A percentile compares a stretch with the other conserved stretches of the same genome.
Conservation (phyloP, 2,329 filamentous ascomycete genomes). For the Ophiostoma quercus region DNA sequence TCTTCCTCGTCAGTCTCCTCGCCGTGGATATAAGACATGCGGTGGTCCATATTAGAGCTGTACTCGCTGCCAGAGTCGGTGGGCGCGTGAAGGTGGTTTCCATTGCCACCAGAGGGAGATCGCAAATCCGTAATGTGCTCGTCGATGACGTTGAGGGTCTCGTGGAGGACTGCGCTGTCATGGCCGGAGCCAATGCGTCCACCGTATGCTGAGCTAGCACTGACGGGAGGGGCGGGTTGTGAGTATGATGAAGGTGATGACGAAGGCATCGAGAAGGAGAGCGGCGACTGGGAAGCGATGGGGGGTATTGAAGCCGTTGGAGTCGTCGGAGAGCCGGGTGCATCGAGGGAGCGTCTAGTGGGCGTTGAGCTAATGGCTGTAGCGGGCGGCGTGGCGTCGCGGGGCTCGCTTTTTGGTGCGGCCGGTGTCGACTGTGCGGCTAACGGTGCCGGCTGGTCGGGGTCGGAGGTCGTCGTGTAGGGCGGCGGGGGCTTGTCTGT, state of each 20-base stretch:
- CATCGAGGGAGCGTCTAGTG: slow-evolving; percentile 22
- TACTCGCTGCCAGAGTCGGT: slow-evolving; percentile 88
- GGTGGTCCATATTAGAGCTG: slow-evolving; percentile 69
- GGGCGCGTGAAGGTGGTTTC: slow-evolving; percentile 46
- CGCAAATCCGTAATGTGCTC: slow-evolving; percentile 90
- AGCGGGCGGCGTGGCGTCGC: background rate
- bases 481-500: slow-evolving; percentile 12
- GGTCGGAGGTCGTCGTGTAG: background rate
- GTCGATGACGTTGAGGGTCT: slow-evolving; percentile 92
- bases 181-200: slow-evolving; percentile 39
- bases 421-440: slow-evolving; percentile 25
- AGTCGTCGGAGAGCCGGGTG: slow-evolving; percentile 30
- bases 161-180: slow-evolving; percentile 78
- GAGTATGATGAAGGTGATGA: slow-evolving; percentile 25
- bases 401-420: background rate
- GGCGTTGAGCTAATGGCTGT: background rate
- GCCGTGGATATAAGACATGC: slow-evolving; percentile 86
- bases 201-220: slow-evolving; percentile 36
- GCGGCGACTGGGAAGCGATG: slow-evolving; percentile 22
- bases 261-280: slow-evolving; percentile 2
- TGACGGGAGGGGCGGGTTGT: slow-evolving; percentile 22
- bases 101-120: slow-evolving; percentile 46
- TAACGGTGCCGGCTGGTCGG: background rate
- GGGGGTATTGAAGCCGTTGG: slow-evolving; percentile 30
- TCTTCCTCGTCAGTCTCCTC: slow-evolving; percentile 95